Evolutionary conservation across 1,284 basidiomycete species (phyloP).

Genomic region (Sutorius eximius): DNA sequence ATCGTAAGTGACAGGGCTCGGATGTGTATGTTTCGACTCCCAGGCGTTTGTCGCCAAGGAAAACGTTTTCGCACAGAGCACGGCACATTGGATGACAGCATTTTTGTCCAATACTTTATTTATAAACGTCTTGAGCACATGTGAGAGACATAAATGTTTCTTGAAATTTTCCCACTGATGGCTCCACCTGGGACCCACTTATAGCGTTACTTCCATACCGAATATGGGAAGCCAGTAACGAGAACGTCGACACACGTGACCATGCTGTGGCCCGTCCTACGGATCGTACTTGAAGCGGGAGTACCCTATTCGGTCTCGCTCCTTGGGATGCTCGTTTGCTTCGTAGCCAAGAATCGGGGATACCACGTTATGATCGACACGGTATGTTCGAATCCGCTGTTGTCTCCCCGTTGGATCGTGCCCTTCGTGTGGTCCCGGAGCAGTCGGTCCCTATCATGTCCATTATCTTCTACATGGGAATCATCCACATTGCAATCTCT

Average conservation of each 20-base stretch:
- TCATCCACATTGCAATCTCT: slow-evolving; percentile 21
- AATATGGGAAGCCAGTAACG: not conserved
- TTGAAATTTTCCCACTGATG: not conserved
- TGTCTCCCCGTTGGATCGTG: not conserved
- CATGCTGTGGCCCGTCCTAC: slow-evolving; percentile 18
- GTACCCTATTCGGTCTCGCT: not conserved
- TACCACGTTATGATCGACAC: not conserved
- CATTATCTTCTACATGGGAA: not conserved
- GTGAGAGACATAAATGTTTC: slow-evolving; percentile 6
- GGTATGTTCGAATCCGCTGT: not conserved
- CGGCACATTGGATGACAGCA: slow-evolving; percentile 24
- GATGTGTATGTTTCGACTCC: slow-evolving; percentile 8
- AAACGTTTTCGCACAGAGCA: slow-evolving; percentile 15
- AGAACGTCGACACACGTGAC: not conserved
- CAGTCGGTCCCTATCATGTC: slow-evolving; percentile 17
- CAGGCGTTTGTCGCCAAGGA: slow-evolving; percentile 7
- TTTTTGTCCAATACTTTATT: slow-evolving; percentile 19
- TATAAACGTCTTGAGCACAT: slow-evolving; percentile 21
- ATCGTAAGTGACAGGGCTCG: slow-evolving; percentile 9
- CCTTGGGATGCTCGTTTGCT: not conserved
- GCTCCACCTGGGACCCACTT: not conserved
- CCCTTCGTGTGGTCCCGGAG: not conserved
- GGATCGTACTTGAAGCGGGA: slow-evolving; percentile 9
- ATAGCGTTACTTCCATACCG: not conserved
- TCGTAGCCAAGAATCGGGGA: not conserved